Evolutionary conservation across 805 yeast genomes (phyloP), one percentile per base, ranked within the genome.

Genomic region (Saccharomycopsis fibuligera): DNA sequence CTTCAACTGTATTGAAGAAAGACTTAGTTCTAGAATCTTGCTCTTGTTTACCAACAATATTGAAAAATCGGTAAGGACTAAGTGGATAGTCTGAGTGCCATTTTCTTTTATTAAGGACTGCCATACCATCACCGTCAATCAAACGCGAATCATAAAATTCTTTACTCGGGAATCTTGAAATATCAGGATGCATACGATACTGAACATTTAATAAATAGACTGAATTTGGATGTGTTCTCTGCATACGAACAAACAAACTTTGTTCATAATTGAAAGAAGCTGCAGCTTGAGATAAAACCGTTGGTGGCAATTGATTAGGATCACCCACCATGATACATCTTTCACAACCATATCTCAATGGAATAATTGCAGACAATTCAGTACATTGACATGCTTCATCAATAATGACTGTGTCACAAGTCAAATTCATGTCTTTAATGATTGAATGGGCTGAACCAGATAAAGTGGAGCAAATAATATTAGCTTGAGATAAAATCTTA

Each of bases 301-400:
- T 91, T 0, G 99, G 99, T 0, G 99, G 99, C 54, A 93, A 73
- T 67, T 93, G 99, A 62, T 93, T 90, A 2, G 98, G 98, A 68
- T 93, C 99, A 63, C 99, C 99, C 41, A 93, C 99, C 95, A 93
- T 85, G 43, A 93, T 83, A 68, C 98, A 91, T 48, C 81, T 79
- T 51, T 75, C 81, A 58, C 95, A 86, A 1, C 98, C 98, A 62
- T 90, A 93, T 59, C 95, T 72, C 55, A 93, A 69, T 0, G 99
- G 99, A 58, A 91, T 91, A 23, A 93, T 75, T 0, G 95, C 86
- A 5, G 96, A 87, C 31, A 91, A 62, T 61, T 91, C 99, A 35
- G 93, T 90, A 78, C 96, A 85, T 65, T 91, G 99, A 57, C 97
- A 95, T 2, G 99, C 99, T 64, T 91, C 99, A 68, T 91, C 99